Percentiles rank a stretch among this genome's conserved stretches.
These are phyloP conservation scores for Saccharomyces hybrid DNA, from an alignment of 1,139 yeast species.

Conservation along the genomic window DNA sequence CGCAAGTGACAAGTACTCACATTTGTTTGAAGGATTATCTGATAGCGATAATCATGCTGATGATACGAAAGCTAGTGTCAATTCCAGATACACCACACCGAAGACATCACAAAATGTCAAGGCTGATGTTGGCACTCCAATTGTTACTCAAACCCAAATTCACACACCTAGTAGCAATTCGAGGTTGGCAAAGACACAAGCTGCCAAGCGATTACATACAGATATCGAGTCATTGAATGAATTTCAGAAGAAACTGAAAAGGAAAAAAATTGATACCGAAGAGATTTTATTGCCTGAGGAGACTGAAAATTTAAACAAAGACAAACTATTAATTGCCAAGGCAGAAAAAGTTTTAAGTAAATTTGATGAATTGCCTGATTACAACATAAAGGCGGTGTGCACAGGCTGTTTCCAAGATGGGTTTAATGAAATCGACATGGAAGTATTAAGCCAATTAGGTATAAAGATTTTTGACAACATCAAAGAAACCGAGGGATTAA, in stretches of 20 bases:
- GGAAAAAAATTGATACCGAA: slow-evolving; percentile 18
- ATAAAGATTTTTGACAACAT: slow-evolving; percentile 36
- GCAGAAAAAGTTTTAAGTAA: slow-evolving; percentile 14
- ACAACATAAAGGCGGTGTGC: slow-evolving; percentile 42
- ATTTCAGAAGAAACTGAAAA: slow-evolving; percentile 40
- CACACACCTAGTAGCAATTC: slow-evolving; percentile 2
- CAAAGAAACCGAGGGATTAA: slow-evolving; percentile 33
- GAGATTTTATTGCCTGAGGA: slow-evolving; percentile 31
- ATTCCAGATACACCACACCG: not conserved
- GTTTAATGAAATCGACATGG: slow-evolving; percentile 36
- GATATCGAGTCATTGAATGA: slow-evolving; percentile 60
- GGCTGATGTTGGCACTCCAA: not conserved
- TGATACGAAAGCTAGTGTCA: not conserved
- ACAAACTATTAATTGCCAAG: slow-evolving; percentile 21
- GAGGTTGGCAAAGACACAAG: slow-evolving; percentile 57
- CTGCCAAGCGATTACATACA: slow-evolving; percentile 57
- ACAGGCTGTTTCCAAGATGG: slow-evolving; percentile 54
- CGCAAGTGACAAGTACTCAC: not conserved
- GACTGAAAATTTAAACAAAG: slow-evolving; percentile 24
- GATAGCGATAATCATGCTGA: not conserved
- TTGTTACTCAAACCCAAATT: not conserved
- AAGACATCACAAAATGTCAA: not conserved
- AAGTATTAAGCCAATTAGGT: slow-evolving; percentile 35
- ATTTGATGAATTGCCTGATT: slow-evolving; percentile 19
- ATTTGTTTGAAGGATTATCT: slow-evolving; percentile 4